Conservation (phyloP, 495 filamentous ascomycete species). For the Copromyces sp. region DNA sequence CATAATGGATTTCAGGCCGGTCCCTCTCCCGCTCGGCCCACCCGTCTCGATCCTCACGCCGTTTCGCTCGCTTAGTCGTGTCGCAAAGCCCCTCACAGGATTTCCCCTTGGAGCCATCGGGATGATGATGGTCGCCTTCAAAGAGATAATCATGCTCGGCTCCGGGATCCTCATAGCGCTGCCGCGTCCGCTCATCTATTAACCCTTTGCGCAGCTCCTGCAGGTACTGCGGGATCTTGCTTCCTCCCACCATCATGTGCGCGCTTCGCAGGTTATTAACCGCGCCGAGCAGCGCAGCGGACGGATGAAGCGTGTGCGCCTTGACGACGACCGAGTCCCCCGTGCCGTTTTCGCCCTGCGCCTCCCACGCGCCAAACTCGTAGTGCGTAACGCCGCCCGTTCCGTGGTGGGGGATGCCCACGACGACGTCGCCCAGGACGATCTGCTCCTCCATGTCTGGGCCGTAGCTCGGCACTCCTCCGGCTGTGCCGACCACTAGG, state of each 20-base stretch:
- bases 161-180: not conserved
- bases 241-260: slow-evolving; percentile 6
- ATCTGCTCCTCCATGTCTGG: slow-evolving; percentile 24
- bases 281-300: slow-evolving; percentile 14
- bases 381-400: slow-evolving; percentile 22
- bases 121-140: not conserved
- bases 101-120: too few species aligned
- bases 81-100: not conserved
- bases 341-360: not conserved
- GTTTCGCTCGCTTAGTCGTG: too few species aligned
- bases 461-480: slow-evolving; percentile 17
- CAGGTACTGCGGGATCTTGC: slow-evolving; percentile 16
- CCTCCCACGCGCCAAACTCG: slow-evolving; percentile 11
- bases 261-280: slow-evolving; percentile 6
- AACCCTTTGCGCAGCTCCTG: not conserved
- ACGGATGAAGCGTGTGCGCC: slow-evolving; percentile 16
- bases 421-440: slow-evolving; percentile 19
- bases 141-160: not conserved
- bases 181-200: not conserved
- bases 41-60: too few species aligned
- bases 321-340: too few species aligned
- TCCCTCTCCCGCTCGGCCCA: too few species aligned
- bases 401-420: slow-evolving; percentile 7
- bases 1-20: too few species aligned
- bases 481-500: slow-evolving; percentile 42